phyloP scores from a whole-genome alignment of 2,329 filamentous ascomycete genomes.

The Hypoxylon sp. region DNA sequence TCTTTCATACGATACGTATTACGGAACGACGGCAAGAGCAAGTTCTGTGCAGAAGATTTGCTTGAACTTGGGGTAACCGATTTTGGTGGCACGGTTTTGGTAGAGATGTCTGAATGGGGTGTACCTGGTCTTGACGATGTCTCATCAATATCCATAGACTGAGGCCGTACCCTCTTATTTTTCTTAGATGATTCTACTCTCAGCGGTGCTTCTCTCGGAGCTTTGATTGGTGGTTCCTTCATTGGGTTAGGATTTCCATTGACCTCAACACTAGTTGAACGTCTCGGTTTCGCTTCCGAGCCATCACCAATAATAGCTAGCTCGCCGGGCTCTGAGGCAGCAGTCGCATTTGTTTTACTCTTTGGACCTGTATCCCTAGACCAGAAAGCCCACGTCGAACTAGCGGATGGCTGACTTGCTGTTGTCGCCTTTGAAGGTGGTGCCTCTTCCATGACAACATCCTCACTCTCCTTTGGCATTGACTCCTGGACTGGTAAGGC shows the following conservation, averaged over 20 bases:
- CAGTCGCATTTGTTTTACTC: slow-evolving; percentile 51
- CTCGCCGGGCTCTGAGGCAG: slow-evolving; percentile 62
- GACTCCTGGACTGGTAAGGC: slow-evolving; percentile 45
- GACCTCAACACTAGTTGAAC: slow-evolving; percentile 62
- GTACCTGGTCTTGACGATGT: slow-evolving; percentile 55
- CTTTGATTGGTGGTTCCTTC: slow-evolving; percentile 55
- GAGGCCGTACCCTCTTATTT: slow-evolving; percentile 62
- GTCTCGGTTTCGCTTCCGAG: slow-evolving; percentile 69
- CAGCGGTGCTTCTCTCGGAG: slow-evolving; percentile 49
- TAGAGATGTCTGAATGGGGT: slow-evolving; percentile 53
- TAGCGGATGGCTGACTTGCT: slow-evolving; percentile 61
- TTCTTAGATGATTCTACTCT: slow-evolving; percentile 56
- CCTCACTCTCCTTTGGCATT: slow-evolving; percentile 55
- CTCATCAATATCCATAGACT: slow-evolving; percentile 64
- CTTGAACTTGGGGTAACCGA: slow-evolving; percentile 53
- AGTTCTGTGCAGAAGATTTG: slow-evolving; percentile 67
- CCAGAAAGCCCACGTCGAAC: slow-evolving; percentile 87
- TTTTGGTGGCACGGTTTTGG: slow-evolving; percentile 51
- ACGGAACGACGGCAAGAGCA: slow-evolving; percentile 78
- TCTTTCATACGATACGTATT: slow-evolving; percentile 77
- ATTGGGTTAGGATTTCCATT: slow-evolving; percentile 51
- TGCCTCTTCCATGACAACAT: slow-evolving; percentile 63
- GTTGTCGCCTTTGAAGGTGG: slow-evolving; percentile 48
- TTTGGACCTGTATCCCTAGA: slow-evolving; percentile 69
- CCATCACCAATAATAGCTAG: slow-evolving; percentile 71